phyloP scores from a whole-genome alignment of 805 yeast genomes.

The Starmerella floricola region DNA sequence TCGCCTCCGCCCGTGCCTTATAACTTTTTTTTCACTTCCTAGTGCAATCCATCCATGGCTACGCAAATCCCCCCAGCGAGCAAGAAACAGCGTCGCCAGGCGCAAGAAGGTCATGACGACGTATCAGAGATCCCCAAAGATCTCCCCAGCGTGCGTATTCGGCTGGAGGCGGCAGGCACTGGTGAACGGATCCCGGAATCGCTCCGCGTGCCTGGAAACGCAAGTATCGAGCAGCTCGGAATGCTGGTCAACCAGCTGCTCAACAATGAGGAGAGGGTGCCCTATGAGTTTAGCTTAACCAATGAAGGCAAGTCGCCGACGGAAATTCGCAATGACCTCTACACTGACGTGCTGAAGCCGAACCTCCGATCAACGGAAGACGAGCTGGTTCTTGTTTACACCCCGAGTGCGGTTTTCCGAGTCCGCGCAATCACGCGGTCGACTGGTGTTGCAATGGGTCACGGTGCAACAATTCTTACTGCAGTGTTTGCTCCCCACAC shows the following conservation, averaged over 20 bases:
- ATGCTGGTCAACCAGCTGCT: constrained; percentile 71
- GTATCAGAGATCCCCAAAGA: constrained; percentile 62
- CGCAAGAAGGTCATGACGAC: constrained; percentile 30
- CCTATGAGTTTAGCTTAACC: constrained; percentile 70
- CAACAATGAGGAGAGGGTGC: constrained; percentile 63
- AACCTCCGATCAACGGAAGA: constrained; percentile 86
- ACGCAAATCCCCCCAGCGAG: constrained; percentile 89
- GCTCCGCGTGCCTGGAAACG: constrained; percentile 80
- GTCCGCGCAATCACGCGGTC: constrained; percentile 85
- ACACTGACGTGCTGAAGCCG: constrained; percentile 72
- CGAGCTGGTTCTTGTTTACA: constrained; percentile 74
- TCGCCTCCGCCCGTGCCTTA: too few relatives aligned
- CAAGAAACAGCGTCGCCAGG: constrained; percentile 66
- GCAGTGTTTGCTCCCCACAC: constrained; percentile 89
- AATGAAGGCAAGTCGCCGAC: constrained; percentile 31
- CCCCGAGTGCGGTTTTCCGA: constrained; percentile 90
- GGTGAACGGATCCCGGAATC: constrained; percentile 79
- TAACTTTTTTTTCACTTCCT: too few relatives aligned
- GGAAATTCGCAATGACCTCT: constrained; percentile 68
- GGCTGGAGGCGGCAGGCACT: constrained; percentile 85
- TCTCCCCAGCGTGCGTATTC: constrained; percentile 74
- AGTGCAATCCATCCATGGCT: constrained; percentile 45
- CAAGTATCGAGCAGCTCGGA: constrained; percentile 76
- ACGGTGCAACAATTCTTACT: constrained; percentile 84
- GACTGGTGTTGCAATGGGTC: constrained; percentile 87